Evolutionary conservation across 2,329 filamentous ascomycete genomes (phyloP).

Genomic region (Aureobasidium sp.): DNA sequence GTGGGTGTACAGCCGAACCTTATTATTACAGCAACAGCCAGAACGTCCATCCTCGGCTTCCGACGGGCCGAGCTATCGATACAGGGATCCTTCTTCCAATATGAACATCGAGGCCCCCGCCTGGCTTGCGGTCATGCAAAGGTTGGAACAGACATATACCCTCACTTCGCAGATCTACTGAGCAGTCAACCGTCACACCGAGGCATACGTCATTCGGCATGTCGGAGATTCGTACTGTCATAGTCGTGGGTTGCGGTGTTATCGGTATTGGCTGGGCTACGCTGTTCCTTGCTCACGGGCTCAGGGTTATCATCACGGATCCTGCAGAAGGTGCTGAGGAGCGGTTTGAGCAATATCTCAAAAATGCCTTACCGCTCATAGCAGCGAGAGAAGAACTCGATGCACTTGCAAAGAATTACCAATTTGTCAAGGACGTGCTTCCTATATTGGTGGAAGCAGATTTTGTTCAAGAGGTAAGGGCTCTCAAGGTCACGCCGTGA

Average conservation of each 20-base stretch:
- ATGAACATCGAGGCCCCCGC: no score
- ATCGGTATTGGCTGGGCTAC: constrained; percentile 36
- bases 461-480: not conserved
- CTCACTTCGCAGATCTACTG: no score
- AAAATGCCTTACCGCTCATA: constrained; percentile 20
- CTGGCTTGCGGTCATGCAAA: no score
- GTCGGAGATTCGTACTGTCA: constrained; percentile 14
- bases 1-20: no score
- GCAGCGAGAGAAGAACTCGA: not conserved
- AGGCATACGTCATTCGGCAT: not conserved
- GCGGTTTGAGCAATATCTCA: constrained; percentile 20
- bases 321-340: constrained; percentile 28
- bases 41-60: no score
- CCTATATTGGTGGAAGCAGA: not conserved
- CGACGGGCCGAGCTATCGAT: no score
- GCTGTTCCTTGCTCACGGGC: constrained; percentile 30
- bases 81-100: no score
- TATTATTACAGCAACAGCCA: no score
- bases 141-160: no score
- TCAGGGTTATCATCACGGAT: constrained; percentile 33
- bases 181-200: no score
- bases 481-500: no score
- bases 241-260: constrained; percentile 29
- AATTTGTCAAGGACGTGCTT: not conserved
- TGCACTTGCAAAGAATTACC: not conserved